phyloP scores from a whole-genome alignment of 2,329 filamentous ascomycete genomes.

The Orbilia brochopaga region DNA sequence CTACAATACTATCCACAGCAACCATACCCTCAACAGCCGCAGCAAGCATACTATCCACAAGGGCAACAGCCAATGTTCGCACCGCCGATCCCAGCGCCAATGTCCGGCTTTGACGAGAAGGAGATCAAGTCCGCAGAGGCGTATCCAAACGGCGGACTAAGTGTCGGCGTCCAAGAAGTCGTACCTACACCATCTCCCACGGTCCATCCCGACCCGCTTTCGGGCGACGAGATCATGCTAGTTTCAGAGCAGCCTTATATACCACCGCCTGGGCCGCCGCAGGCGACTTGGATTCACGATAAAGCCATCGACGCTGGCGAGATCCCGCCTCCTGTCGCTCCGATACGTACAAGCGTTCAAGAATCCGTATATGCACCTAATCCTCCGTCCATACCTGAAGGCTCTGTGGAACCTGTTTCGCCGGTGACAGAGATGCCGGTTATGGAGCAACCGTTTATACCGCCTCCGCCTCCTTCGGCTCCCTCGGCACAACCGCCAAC shows the following conservation, averaged over 20 bases:
- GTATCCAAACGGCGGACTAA: conserved; percentile 8
- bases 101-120: conserved; percentile 24
- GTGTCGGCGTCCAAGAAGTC: conserved; percentile 40
- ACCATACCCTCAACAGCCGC: background rate
- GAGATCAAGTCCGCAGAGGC: conserved; percentile 29
- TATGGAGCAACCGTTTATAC: conserved; percentile 38
- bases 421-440: conserved; percentile 24
- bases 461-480: conserved; percentile 25
- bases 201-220: conserved; percentile 17
- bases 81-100: conserved; percentile 17
- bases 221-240: background rate
- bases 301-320: conserved; percentile 60
- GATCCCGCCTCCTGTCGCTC: conserved; percentile 60
- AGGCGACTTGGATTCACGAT: conserved; percentile 54
- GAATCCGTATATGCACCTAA: background rate
- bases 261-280: background rate
- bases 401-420: background rate
- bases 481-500: no score
- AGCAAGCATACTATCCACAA: conserved; percentile 6
- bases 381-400: background rate
- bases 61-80: conserved; percentile 29
- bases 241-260: background rate
- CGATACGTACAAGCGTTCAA: background rate
- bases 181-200: conserved; percentile 39
- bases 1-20: conserved; percentile 13